phyloP scores from a whole-genome alignment of 805 yeast genomes.

The Phaffomyces thermotolerans region DNA sequence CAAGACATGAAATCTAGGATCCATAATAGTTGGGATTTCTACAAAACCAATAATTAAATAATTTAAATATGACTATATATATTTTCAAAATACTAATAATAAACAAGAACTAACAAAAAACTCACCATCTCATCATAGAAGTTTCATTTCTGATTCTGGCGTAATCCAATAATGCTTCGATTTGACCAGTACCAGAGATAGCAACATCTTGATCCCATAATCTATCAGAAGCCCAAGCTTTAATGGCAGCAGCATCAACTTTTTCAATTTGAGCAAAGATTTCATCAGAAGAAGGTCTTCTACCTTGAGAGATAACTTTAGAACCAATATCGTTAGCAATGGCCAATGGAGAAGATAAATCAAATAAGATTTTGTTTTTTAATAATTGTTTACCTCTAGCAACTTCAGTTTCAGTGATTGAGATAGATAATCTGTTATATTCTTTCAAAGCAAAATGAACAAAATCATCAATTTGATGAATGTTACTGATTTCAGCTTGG shows the following conservation, averaged over 20 bases:
- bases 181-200: conserved; percentile 77
- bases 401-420: conserved; percentile 71
- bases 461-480: conserved; percentile 61
- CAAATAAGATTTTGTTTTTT: conserved; percentile 53
- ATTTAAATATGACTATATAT: not conserved
- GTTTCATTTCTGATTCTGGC: conserved; percentile 81
- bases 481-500: conserved; percentile 55
- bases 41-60: too few relatives aligned
- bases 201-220: conserved; percentile 85
- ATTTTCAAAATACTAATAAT: not conserved
- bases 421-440: conserved; percentile 79
- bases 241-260: conserved; percentile 50
- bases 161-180: conserved; percentile 79
- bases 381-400: conserved; percentile 68
- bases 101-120: conserved; percentile 3
- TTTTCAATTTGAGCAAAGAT: conserved; percentile 56
- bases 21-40: too few relatives aligned
- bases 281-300: conserved; percentile 54
- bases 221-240: conserved; percentile 66
- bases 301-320: conserved; percentile 53
- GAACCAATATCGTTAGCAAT: conserved; percentile 52
- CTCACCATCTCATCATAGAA: conserved; percentile 79
- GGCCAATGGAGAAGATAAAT: conserved; percentile 41
- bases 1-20: too few relatives aligned
- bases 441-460: conserved; percentile 76